phyloP scores from a whole-genome alignment of 2,329 filamentous ascomycete species.

The Monilinia polystroma region DNA sequence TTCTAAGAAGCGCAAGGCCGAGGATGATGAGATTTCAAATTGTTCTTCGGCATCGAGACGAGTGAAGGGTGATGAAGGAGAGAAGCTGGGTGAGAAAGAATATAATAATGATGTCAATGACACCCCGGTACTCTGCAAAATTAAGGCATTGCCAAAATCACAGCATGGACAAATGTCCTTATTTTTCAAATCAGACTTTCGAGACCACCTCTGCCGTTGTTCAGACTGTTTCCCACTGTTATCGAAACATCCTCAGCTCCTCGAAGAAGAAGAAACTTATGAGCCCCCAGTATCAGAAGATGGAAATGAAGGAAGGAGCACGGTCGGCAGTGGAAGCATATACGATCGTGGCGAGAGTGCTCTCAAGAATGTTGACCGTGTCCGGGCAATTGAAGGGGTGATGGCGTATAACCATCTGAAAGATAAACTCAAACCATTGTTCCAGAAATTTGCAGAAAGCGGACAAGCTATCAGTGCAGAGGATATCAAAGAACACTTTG shows the following conservation, averaged over 20 bases:
- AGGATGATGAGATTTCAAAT: slow-evolving; percentile 44
- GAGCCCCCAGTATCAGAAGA: slow-evolving; percentile 81
- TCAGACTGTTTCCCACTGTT: slow-evolving; percentile 74
- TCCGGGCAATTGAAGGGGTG: slow-evolving; percentile 90
- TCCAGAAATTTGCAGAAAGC: slow-evolving; percentile 90
- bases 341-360: slow-evolving; percentile 91
- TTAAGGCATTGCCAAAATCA: slow-evolving; percentile 55
- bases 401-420: slow-evolving; percentile 98
- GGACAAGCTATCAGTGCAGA: slow-evolving; percentile 87
- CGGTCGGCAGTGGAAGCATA: slow-evolving; percentile 74
- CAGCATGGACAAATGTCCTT: slow-evolving; percentile 68
- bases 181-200: slow-evolving; percentile 78
- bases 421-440: slow-evolving; percentile 91
- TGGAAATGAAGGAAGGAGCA: slow-evolving; percentile 54
- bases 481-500: slow-evolving; percentile 96
- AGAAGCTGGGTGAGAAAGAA: background rate
- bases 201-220: slow-evolving; percentile 80
- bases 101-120: slow-evolving; percentile 2
- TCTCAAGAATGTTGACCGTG: slow-evolving; percentile 86
- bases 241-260: slow-evolving; percentile 70
- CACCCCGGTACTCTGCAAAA: slow-evolving; percentile 53
- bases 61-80: slow-evolving; percentile 41
- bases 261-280: slow-evolving; percentile 93
- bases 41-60: slow-evolving; percentile 50
- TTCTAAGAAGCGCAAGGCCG: slow-evolving; percentile 66